Conservation (phyloP, 164 flowering plant species). For the Warburgia ugandensis region DNA sequence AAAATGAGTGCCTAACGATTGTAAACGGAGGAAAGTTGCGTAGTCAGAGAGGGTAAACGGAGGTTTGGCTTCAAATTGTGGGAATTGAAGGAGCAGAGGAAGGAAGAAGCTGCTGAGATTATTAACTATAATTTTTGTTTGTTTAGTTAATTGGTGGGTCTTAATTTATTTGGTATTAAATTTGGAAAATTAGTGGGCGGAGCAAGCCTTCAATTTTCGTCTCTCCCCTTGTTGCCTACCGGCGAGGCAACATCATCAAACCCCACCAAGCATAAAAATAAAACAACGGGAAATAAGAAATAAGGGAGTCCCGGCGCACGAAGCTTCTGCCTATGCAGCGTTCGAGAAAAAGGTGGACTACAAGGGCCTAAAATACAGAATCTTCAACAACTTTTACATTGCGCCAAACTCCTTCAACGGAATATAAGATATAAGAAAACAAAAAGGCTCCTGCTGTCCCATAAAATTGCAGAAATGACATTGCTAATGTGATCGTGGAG, state of each 20-base stretch:
- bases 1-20: neutral
- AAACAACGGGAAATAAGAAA: too few species aligned
- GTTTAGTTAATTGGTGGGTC: conserved; percentile 11
- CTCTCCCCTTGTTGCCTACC: conserved; percentile 44
- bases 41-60: neutral
- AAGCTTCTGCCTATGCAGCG: too few species aligned
- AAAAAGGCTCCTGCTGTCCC: neutral
- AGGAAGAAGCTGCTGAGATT: conserved; percentile 9
- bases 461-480: neutral
- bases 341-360: too few species aligned
- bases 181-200: conserved; percentile 27
- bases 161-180: conserved; percentile 7
- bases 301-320: too few species aligned
- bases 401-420: too few species aligned
- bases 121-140: conserved; percentile 3
- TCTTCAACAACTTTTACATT: too few species aligned
- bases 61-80: conserved; percentile 38
- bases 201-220: conserved; percentile 32
- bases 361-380: too few species aligned
- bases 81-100: conserved; percentile 25
- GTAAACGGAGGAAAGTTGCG: neutral
- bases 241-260: conserved; percentile 31
- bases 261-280: neutral
- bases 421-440: neutral
- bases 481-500: neutral